Evolutionary conservation across 2,329 filamentous ascomycete species (phyloP), one percentile per base, ranked within the genome.

Genomic region (Mollisia scopiformis): DNA sequence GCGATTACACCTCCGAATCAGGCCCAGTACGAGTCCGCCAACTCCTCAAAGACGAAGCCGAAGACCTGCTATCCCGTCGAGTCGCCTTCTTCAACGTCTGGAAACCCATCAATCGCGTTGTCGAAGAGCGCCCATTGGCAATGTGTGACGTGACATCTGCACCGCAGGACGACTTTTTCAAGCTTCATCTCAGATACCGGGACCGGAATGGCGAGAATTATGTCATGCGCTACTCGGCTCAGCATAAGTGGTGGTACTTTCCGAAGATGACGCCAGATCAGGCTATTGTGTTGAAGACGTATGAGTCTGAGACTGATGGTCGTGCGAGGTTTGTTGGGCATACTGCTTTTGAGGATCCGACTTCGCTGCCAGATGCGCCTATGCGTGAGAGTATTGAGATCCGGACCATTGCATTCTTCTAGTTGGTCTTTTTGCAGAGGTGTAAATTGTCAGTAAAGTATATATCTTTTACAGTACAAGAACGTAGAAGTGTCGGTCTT

Each of bases 51-150:
- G 58, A 61, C 35, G 59, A 62, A 50, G 59, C 62, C 16, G 37
- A 54, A 7, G 57, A 62, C 27, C 41, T 62, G 14, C 51, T 65
- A 1, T 62, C 62, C 10, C 60, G 55, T 19, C 58, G 61, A 11
- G 61, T 63, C n/a, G 63, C 61, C 10, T 65, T 63, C 54, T 61
- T 65, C 50, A 65, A 63, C 28, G 55, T 63, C 23, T 63, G 63
- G 61, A 63, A 63, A 27, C 63, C 61, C 16, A 60, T 65, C 14
- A 46, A 43, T 6, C 50, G 47, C 19, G 46, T 58, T 6, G 57
- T 62, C 8, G 55, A 63, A 23, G 61, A 65, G 21, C 41, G 59
- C 5, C 64, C 59, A 1, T 23, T 66, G 21, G 64, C 64, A 10
- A 64, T 66, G 58, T 62, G 62, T 28, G 57, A 62, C 37, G 55